These are phyloP conservation scores for Hyparrhenia diplandra DNA, from an alignment of 176 grass and related monocot genomes.

Conservation along the genomic window DNA sequence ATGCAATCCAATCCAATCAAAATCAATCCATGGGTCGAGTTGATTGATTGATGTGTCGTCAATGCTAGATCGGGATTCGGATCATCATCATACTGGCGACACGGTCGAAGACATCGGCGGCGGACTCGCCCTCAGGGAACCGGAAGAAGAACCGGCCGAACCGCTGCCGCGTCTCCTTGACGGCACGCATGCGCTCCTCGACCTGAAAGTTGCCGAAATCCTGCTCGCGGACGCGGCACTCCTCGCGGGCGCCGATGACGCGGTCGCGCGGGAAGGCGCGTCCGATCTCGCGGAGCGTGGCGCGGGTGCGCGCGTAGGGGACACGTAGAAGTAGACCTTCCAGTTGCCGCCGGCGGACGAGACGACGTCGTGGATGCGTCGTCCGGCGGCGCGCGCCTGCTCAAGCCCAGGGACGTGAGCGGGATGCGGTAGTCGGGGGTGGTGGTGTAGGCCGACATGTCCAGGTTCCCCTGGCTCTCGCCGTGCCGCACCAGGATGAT, in stretches of 20 bases:
- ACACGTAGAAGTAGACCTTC: slow-evolving; percentile 96
- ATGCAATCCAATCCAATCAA: too few relatives aligned
- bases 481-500: slow-evolving; percentile 97
- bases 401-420: slow-evolving; percentile 54
- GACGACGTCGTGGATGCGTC: slow-evolving; percentile 42
- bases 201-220: slow-evolving; percentile 99
- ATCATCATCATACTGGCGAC: slow-evolving; percentile 58
- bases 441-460: slow-evolving; percentile 86
- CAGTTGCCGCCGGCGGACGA: slow-evolving; percentile 17
- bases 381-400: slow-evolving; percentile 62
- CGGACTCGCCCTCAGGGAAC: slow-evolving; percentile 95
- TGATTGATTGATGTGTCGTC: not conserved
- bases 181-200: slow-evolving; percentile 74
- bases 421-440: slow-evolving; percentile 94
- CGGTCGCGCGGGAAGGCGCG: slow-evolving; percentile 61
- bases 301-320: slow-evolving; percentile 80
- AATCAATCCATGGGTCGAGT: not conserved
- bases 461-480: slow-evolving; percentile 93
- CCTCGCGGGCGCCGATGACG: slow-evolving; percentile 88
- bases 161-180: slow-evolving; percentile 77
- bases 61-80: not conserved
- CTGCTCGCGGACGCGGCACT: slow-evolving; percentile 95
- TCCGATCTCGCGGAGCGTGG: slow-evolving; percentile 77
- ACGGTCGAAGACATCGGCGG: slow-evolving; percentile 95
- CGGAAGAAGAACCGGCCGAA: slow-evolving; percentile 98